Conservation (phyloP, 371 early-diverging fungal genomes). For the Mucor sp. region DNA sequence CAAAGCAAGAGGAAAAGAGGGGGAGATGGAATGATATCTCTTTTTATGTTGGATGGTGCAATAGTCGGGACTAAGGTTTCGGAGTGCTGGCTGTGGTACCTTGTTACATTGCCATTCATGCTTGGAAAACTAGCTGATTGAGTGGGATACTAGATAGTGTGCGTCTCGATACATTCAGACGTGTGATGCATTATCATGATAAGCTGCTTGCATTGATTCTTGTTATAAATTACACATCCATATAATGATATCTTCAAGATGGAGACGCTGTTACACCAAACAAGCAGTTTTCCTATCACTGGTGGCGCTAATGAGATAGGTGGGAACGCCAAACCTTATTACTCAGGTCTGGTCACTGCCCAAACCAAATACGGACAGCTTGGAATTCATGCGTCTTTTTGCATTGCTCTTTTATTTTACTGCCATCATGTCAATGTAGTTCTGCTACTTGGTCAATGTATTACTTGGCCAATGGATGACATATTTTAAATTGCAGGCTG, state of each 20-base stretch:
- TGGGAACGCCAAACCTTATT: not conserved
- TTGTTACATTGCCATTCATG: not conserved
- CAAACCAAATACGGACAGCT: not conserved
- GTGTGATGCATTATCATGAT: not conserved
- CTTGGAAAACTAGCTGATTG: not conserved
- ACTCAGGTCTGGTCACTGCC: not conserved
- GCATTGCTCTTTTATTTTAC: not conserved
- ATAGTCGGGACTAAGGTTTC: not conserved
- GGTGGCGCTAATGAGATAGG: not conserved
- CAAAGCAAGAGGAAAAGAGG: not conserved
- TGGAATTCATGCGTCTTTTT: not conserved
- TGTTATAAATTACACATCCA: not conserved
- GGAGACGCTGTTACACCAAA: not conserved
- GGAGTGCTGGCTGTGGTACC: not conserved
- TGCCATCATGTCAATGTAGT: not conserved
- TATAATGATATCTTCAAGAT: not conserved
- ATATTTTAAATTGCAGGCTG: not conserved
- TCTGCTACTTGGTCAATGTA: not conserved
- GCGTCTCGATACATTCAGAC: not conserved
- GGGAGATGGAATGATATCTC: no score
- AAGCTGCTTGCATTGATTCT: not conserved
- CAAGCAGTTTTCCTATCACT: not conserved
- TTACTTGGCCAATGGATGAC: not conserved
- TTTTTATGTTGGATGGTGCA: constrained; percentile 2
- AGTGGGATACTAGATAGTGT: not conserved